phyloP scores from a whole-genome alignment of 2,329 filamentous ascomycete genomes.

The Xylariomycetidae sp. region DNA sequence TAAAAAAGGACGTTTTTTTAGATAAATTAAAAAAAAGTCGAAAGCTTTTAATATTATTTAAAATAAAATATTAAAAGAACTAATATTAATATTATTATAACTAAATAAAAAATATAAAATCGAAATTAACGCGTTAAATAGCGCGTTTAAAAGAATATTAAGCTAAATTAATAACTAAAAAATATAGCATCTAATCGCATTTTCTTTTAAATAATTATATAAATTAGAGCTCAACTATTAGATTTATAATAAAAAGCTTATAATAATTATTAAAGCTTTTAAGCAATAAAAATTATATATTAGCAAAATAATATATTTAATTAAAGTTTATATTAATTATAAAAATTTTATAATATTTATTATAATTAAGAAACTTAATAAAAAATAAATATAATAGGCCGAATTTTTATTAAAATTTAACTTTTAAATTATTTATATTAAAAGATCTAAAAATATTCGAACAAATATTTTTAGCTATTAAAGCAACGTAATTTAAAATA shows the following conservation, averaged over 20 bases:
- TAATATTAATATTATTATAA: slow-evolving; percentile 6
- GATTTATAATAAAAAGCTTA: slow-evolving; percentile 20
- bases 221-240: slow-evolving; percentile 17
- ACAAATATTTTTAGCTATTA: too few species aligned
- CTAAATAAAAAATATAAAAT: slow-evolving; percentile 4
- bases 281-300: slow-evolving; percentile 20
- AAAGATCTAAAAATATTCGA: slow-evolving; percentile 13
- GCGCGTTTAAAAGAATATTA: background rate
- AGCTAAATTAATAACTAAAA: slow-evolving; percentile 6
- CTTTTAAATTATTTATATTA: slow-evolving; percentile 4
- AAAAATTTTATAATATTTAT: background rate
- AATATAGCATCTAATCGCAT: slow-evolving; percentile 5
- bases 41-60: slow-evolving; percentile 1
- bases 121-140: slow-evolving; percentile 1
- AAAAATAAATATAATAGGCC: slow-evolving; percentile 4
- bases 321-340: background rate
- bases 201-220: slow-evolving; percentile 15
- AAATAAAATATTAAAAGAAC: slow-evolving; percentile 4
- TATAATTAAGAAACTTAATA: background rate
- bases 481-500: too few species aligned
- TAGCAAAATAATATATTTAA: background rate
- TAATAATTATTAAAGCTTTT: slow-evolving; percentile 18
- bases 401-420: slow-evolving; percentile 4
- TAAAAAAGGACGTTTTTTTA: slow-evolving; percentile 1
- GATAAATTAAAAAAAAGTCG: slow-evolving; percentile 4